Percentiles rank a stretch among this genome's conserved stretches.
These are phyloP conservation scores for Rhododendron ovatum DNA, from an alignment of 148 eudicot species.

Conservation along the genomic window DNA sequence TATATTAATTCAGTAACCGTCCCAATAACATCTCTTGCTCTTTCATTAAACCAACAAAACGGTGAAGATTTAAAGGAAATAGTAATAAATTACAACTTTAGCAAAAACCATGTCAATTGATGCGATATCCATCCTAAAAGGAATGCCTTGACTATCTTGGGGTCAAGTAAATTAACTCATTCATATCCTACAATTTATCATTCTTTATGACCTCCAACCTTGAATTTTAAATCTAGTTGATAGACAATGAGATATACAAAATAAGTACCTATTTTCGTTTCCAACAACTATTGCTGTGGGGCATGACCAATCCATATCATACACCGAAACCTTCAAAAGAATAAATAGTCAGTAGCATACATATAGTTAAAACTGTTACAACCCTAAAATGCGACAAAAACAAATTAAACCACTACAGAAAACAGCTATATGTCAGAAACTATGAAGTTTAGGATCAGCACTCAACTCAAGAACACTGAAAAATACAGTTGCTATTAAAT, in stretches of 20 bases:
- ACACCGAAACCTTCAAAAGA: conserved; percentile 58
- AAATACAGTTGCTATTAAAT: not conserved
- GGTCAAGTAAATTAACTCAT: not conserved
- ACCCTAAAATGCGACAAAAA: not conserved
- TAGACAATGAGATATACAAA: not conserved
- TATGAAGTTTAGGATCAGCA: not conserved
- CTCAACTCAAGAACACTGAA: not conserved
- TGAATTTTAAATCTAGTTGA: not conserved
- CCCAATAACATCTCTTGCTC: not conserved
- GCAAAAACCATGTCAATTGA: not conserved
- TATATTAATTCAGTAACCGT: not conserved
- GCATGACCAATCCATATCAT: conserved; percentile 88
- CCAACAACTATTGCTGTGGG: conserved; percentile 98
- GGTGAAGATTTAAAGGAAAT: not conserved
- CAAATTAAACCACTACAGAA: not conserved
- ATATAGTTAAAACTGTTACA: not conserved
- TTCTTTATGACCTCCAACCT: not conserved
- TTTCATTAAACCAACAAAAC: not conserved
- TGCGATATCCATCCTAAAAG: not conserved
- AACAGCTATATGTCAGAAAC: not conserved
- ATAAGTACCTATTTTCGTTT: conserved; percentile 67
- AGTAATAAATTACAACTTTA: not conserved
- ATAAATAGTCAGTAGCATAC: conserved; percentile 6
- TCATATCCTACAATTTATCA: not conserved
- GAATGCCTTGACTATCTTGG: not conserved